Evolutionary conservation across 768 basidiomycete species (phyloP), one percentile per base, ranked within the genome.

Genomic region (Termitomyces sp.): DNA sequence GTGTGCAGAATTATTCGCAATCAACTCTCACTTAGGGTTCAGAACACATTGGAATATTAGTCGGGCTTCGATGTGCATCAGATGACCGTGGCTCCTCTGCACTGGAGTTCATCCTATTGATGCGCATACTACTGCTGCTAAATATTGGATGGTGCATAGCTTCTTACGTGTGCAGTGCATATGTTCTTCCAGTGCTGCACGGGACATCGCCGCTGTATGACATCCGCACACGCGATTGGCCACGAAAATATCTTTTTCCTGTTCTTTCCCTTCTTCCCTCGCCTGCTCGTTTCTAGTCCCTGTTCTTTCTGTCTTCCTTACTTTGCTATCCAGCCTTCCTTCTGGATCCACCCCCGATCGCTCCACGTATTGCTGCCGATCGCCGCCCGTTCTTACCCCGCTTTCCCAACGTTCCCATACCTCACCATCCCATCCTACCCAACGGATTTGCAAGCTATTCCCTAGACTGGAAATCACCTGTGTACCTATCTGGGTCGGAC

Each of bases 331-430:
- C n/a, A 44, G 27, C 27, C 34, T 45, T 52, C 35, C 23, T 39
- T 41, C 40, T 27, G 7, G 19, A 41, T 12, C 49, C 34, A 48
- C 49, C 49, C 27, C 23, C 50, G 49, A 56, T 56, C 42, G 55
- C 51, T 44, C 49, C 55, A 56, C 55, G 55, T 56, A 56, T 51
- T 56, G 55, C 42, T 34, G 34, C 42, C 49, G 43, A 56, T 56
- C 49, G 48, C 42, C 42, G 30, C 32, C 55, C 55, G 49, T 42
- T 51, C 49, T 56, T 25, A 16, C 55, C 41, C 55, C 55, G 39
- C 32, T 44, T 47, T 41, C 23, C 55, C 19, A 21, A 35, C 30
- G 25, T 14, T 51, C 16, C 6, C 28, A 37, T 14, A 45, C 27
- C 25, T 12, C 37, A 37, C n/a, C 25, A 44, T 19, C 48, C 43